These are phyloP conservation scores for Aspergillus neotritici DNA, from an alignment of 2,329 filamentous ascomycete genomes.

Conservation along the genomic window DNA sequence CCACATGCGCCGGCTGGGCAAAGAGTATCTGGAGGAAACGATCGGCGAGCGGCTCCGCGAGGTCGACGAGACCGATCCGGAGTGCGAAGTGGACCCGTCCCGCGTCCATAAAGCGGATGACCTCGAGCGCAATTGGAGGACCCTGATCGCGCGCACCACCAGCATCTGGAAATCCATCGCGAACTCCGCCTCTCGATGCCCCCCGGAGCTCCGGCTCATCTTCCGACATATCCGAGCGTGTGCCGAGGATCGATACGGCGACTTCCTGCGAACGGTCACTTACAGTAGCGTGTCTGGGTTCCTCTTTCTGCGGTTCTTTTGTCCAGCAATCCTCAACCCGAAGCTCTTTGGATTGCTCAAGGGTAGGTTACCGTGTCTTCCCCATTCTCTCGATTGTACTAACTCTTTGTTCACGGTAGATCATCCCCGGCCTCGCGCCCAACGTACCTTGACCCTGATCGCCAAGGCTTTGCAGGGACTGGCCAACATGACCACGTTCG, in stretches of 20 bases:
- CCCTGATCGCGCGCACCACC: slow-evolving; percentile 68
- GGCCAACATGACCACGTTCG: slow-evolving; percentile 84
- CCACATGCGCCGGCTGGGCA: slow-evolving; percentile 90
- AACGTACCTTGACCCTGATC: slow-evolving; percentile 84
- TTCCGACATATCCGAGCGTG: slow-evolving; percentile 89
- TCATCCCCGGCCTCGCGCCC: slow-evolving; percentile 73
- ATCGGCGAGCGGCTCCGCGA: slow-evolving; percentile 79
- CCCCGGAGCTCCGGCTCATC: slow-evolving; percentile 74
- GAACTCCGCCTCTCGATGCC: slow-evolving; percentile 66
- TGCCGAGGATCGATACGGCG: slow-evolving; percentile 88
- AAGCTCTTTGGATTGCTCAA: slow-evolving; percentile 84
- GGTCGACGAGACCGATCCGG: slow-evolving; percentile 83
- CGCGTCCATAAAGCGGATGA: slow-evolving; percentile 63
- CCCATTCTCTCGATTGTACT: slow-evolving; percentile 2
- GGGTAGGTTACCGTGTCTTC: slow-evolving; percentile 39
- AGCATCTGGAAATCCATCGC: slow-evolving; percentile 82
- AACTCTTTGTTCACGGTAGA: slow-evolving; percentile 46
- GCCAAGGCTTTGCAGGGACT: slow-evolving; percentile 88
- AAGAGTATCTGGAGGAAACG: slow-evolving; percentile 84
- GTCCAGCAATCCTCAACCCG: slow-evolving; percentile 90
- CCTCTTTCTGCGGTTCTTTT: slow-evolving; percentile 89
- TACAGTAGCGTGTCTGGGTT: slow-evolving; percentile 96
- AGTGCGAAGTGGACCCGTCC: slow-evolving; percentile 93
- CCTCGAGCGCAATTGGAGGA: slow-evolving; percentile 74
- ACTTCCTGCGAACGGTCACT: slow-evolving; percentile 79